Evolutionary conservation across 2,329 filamentous ascomycete species (phyloP), one percentile per base, ranked within the genome.

Genomic region (Magnaporthiopsis incrustans): DNA sequence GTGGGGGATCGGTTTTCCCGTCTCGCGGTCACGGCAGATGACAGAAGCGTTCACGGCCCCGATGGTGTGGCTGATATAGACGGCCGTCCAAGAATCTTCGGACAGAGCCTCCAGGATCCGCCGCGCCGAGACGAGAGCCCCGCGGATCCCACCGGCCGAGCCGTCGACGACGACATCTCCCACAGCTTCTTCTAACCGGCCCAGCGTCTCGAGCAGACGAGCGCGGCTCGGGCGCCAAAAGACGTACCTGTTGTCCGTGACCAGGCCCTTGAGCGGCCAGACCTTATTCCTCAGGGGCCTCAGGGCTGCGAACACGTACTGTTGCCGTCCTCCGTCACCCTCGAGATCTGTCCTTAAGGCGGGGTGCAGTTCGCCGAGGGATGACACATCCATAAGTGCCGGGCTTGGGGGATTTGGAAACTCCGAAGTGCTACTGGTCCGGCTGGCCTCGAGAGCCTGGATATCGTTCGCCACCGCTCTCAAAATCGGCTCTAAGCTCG

Each of bases 231-330:
- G 69, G 30, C 57, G 61, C 72, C 73, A 75, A 44, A 74, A 64
- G 18, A 72, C 64, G 44, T 72, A 71, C 44, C 64, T 65, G 63
- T 72, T 69, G 6, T 66, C 64, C 1, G 66, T 53, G 15, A 73
- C 50, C 11, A 65, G 62, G 2, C 62, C 64, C 4, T 63, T 58
- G 2, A 68, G 44, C 8, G 62, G 53, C 33, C 57, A 62, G 15
- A 64, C 60, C 1, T 67, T 67, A 57, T 35, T 68, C 27, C 65
- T 67, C 11, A 66, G 68, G 8, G 66, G 67, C 22, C 62, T 64
- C 1, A 72, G 60, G 6, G 68, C 60, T 1, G 57, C 22, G 26
- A 63, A 64, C 1, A 71, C 56, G 64, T 63, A 65, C 14, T 53
- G 18, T 8, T n/a, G 44, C 44, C 44, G 44, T 1, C 44, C 44